Evolutionary conservation across 2,329 filamentous ascomycete species (phyloP), one percentile per base, ranked within the genome.

Genomic region (Amauroascus verrucosus): DNA sequence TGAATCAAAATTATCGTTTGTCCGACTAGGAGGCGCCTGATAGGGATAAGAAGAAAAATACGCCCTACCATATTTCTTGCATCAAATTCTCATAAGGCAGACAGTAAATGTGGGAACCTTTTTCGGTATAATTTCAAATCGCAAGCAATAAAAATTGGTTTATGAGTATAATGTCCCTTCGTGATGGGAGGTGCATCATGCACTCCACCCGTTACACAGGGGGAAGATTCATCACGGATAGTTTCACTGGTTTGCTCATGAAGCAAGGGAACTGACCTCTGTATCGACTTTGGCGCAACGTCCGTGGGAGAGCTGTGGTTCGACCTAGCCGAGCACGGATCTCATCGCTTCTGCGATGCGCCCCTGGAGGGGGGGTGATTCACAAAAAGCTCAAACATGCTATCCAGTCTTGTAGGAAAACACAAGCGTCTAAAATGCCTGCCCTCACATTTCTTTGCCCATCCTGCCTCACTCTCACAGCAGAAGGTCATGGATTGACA

Each of bases 71-170:
- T 24, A 41, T 50, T 41, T 32, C 33, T 40, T 40, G 47, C 48
- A 33, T 11, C 8, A 35, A 26, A 44, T 11, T 18, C 38, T 22
- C 48, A 51, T 44, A 51, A 44, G 48, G 48, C 48, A 44, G 48
- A 51, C 48, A n/a, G 38, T 24, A 20, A 16, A 26, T 13, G 28
- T 6, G 3, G 40, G 13, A 20, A 35, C 9, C n/a, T n/a, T n/a
- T n/a, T n/a, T n/a, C n/a, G 40, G 3, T 18, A 50, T 18, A 18
- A 43, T 43, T 33, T 44, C 37, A 51, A 24, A 51, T 20, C 16
- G 32, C 37, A 24, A 41, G 18, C n/a, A 41, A 30, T 4, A 5
- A 30, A 30, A 30, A 30, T 30, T 9, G 26, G 9, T 5, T 30
- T 30, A 30, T 9, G 4, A 30, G 26, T 30, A 4, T 30, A 9